Base-by-base conservation (phyloP, 2,329 filamentous ascomycete species). In the Aspergillus fumigatus region DNA sequence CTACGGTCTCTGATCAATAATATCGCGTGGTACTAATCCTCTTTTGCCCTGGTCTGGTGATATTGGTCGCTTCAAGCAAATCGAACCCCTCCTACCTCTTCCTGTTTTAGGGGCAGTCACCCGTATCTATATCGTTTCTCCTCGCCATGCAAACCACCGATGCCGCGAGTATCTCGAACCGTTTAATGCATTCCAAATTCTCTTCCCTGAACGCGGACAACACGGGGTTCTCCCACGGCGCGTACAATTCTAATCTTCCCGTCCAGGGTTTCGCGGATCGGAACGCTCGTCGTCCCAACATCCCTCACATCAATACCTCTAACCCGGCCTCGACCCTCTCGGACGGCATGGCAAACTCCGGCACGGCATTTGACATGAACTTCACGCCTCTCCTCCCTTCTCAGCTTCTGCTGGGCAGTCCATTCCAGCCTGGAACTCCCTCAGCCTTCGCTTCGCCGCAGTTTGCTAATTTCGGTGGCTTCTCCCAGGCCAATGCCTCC, bases 321-420 rank as follows among this genome's bases (percentile, higher is more conserved):
- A 80, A 85, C 61, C 77, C 75, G 53, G 77, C 80, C 60, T 82
- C 83, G 68, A 85, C 82, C 72, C 80, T 48, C 45, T 53, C 77
- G 58, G 84, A 82, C 67, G 92, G 96, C 62, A 85, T 96, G 84
- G 82, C 88, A 64, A 93, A 89, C 25, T 92, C 94, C 17, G 92
- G 89, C 47, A 93, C 91, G 51, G 91, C 84, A 47, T 96, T 92
- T 71, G 94, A 97, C 71, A 97, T 97, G 93, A 94, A 97, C 77
- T 97, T 97, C 76, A 97, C 94, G 10, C 93, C 94, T 62, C 83
- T 99, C 63, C 85, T 99, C 40, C 94, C 94, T 38, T 97, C 93
- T 35, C 91, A 97, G 77, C 82, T 99, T 66, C 85, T 99, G 26
- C 88, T 97, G 51, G 94, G 94, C 50, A 97, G 92, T 75, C 94